A percentile compares a stretch with the other conserved stretches of the same genome.
These are phyloP conservation scores for Mycena galopus DNA, from an alignment of 768 basidiomycete species.

Conservation along the genomic window DNA sequence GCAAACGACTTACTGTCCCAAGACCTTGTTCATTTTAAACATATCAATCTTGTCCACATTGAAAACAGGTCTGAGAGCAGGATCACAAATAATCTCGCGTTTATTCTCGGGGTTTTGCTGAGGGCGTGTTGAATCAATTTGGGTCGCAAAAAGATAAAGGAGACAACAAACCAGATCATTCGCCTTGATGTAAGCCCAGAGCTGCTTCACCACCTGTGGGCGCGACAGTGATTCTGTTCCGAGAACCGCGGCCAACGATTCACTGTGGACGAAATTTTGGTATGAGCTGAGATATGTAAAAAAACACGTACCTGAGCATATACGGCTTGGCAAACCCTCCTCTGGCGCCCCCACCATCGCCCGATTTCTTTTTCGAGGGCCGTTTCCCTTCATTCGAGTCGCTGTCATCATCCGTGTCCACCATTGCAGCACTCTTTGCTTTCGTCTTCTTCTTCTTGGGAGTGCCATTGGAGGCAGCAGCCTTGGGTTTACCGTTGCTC, in stretches of 20 bases:
- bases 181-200: slow-evolving; percentile 91
- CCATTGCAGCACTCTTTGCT: slow-evolving; percentile 66
- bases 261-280: slow-evolving; percentile 57
- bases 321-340: slow-evolving; percentile 88
- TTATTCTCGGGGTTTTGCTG: slow-evolving; percentile 86
- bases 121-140: neutral
- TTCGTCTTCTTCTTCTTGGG: slow-evolving; percentile 61
- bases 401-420: slow-evolving; percentile 68
- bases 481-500: slow-evolving; percentile 52
- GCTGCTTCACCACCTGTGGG: slow-evolving; percentile 89
- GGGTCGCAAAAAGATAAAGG: neutral
- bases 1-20: slow-evolving; percentile 72
- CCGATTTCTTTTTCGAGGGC: slow-evolving; percentile 54
- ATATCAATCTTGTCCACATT: slow-evolving; percentile 87
- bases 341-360: slow-evolving; percentile 63
- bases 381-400: slow-evolving; percentile 55
- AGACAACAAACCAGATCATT: slow-evolving; percentile 61
- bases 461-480: slow-evolving; percentile 52
- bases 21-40: slow-evolving; percentile 95
- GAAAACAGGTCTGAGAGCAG: slow-evolving; percentile 79
- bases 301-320: slow-evolving; percentile 68
- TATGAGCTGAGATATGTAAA: slow-evolving; percentile 15
- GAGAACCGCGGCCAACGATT: slow-evolving; percentile 79
- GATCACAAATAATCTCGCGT: slow-evolving; percentile 89
- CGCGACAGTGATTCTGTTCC: slow-evolving; percentile 79